Percentiles rank a stretch among this genome's conserved stretches.
Conservation (phyloP, 129 eudicot species). For the Pittosporum tobira region DNA sequence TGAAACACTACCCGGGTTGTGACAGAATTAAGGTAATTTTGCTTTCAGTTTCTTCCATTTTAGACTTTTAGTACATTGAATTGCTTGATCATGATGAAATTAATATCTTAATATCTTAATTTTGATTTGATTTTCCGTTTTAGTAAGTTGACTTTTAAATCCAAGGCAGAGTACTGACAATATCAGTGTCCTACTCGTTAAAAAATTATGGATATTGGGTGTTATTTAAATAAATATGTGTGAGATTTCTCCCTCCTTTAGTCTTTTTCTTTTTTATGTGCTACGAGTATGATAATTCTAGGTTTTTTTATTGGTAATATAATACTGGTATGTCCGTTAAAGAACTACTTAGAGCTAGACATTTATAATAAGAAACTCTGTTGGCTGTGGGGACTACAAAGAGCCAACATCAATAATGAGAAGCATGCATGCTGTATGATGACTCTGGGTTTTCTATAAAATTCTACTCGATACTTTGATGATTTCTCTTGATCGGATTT, state of each 20-base stretch:
- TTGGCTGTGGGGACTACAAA: constrained; percentile 11
- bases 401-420: constrained; percentile 29
- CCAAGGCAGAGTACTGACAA: no score
- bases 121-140: no score
- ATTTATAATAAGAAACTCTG: background rate
- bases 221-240: no score
- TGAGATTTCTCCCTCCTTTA: no score
- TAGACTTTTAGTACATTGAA: background rate
- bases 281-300: no score
- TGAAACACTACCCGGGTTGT: constrained; percentile 42
- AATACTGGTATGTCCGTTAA: no score
- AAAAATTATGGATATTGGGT: background rate
- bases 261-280: no score
- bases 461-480: no score
- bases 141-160: no score
- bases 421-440: constrained; percentile 26
- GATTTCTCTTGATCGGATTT: no score
- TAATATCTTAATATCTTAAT: no score
- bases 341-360: background rate
- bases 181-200: background rate
- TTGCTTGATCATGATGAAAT: background rate
- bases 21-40: constrained; percentile 55
- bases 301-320: no score
- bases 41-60: background rate
- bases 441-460: background rate